Evolutionary conservation across 192 early-diverging fungal genomes (phyloP).

Genomic region (Anaeromyces robustus): DNA sequence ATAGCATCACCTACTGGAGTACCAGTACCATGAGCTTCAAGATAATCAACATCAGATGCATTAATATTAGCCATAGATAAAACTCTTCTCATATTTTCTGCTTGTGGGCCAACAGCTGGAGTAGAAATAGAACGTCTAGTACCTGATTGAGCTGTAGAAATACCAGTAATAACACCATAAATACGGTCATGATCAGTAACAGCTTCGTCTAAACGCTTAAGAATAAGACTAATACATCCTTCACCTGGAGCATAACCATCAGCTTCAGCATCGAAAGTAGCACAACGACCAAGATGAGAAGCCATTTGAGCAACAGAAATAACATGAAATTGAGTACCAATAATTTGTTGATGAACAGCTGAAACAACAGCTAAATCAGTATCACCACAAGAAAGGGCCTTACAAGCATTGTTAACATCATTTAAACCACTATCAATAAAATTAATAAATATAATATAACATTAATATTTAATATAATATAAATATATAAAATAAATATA

Average conservation of each 20-base stretch:
- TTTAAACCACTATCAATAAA: conserved; percentile 3
- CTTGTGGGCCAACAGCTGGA: neutral
- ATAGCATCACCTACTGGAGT: conserved; percentile 17
- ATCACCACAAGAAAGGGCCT: conserved; percentile 12
- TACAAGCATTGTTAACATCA: conserved; percentile 11
- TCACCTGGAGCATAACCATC: conserved; percentile 20
- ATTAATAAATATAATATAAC: neutral
- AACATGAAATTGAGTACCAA: conserved; percentile 5
- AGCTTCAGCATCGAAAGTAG: conserved; percentile 14
- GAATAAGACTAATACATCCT: conserved; percentile 12
- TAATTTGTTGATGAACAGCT: conserved; percentile 8
- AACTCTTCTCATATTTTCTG: neutral
- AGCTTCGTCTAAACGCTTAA: conserved; percentile 16
- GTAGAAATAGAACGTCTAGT: conserved; percentile 2
- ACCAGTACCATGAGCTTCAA: conserved; percentile 16
- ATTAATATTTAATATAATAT: no score
- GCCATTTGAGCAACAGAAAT: conserved; percentile 1
- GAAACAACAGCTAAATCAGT: conserved; percentile 12
- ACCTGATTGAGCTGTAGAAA: conserved; percentile 13
- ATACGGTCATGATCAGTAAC: conserved; percentile 11
- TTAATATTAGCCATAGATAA: conserved; percentile 1
- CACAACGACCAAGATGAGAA: conserved; percentile 10
- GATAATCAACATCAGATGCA: conserved; percentile 11
- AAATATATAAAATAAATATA: no score
- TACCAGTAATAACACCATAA: conserved; percentile 15